Evolutionary conservation across 139 green algal genomes (phyloP).

Genomic region (Chlamydomonas asymmetrica): DNA sequence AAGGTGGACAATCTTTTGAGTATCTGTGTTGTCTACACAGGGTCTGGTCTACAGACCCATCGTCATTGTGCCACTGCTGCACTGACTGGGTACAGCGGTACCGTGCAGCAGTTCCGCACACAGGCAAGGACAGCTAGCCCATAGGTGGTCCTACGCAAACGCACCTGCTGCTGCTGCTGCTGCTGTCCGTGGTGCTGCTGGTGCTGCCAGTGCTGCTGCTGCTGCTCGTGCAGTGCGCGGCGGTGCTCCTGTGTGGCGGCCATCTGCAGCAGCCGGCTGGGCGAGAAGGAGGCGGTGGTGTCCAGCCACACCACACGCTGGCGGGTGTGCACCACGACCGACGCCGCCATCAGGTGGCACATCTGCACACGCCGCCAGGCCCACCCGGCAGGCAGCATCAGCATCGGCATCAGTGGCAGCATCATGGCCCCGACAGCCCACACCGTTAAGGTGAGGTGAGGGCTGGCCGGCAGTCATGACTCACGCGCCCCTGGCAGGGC

Average conservation of each 20-base stretch:
- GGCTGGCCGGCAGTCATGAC: too few species aligned
- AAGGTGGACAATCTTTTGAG: too few species aligned
- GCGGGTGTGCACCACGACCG: slow-evolving; percentile 26
- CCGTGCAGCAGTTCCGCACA: too few species aligned
- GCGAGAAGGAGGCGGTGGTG: slow-evolving; percentile 49
- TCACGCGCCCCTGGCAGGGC: too few species aligned
- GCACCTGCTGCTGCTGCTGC: slow-evolving; percentile 8
- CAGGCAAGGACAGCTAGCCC: too few species aligned
- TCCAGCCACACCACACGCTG: slow-evolving; percentile 54
- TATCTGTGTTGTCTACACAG: too few species aligned
- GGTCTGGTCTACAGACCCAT: too few species aligned
- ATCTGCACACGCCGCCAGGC: slow-evolving; percentile 40
- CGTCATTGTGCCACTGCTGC: too few species aligned
- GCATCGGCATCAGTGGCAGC: not conserved
- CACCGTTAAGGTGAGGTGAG: too few species aligned
- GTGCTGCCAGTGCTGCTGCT: slow-evolving; percentile 12
- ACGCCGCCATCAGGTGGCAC: slow-evolving; percentile 42
- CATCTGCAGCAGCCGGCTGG: slow-evolving; percentile 13
- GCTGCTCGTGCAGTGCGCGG: not conserved
- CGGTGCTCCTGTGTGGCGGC: slow-evolving; percentile 2
- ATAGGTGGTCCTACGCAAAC: too few species aligned
- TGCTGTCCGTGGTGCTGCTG: slow-evolving; percentile 16
- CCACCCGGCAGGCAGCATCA: not conserved
- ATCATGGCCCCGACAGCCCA: too few species aligned
- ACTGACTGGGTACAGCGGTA: too few species aligned